phyloP scores from a whole-genome alignment of 192 early-diverging fungal species.

The Umbelopsis ramanniana region DNA sequence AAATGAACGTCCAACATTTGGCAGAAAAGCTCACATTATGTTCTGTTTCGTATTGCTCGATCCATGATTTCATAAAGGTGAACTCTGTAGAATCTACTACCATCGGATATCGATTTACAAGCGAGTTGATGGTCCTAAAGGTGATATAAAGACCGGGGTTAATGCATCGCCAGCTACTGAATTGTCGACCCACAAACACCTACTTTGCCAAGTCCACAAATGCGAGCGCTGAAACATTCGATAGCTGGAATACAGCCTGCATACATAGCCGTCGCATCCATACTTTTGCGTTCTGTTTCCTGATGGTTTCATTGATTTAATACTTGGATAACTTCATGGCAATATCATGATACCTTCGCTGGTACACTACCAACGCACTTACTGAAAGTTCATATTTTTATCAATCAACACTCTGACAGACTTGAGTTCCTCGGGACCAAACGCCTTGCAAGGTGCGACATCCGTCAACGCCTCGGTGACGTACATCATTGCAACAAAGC shows the following conservation, averaged over 20 bases:
- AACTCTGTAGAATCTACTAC: constrained; percentile 22
- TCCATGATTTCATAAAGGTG: constrained; percentile 20
- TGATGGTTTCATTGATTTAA: not conserved
- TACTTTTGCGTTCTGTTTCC: constrained; percentile 25
- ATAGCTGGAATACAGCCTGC: constrained; percentile 7
- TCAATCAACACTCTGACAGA: constrained; percentile 36
- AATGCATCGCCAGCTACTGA: not conserved
- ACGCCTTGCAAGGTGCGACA: constrained; percentile 12
- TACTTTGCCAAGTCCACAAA: constrained; percentile 42
- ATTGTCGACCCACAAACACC: not conserved
- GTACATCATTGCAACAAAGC: constrained; percentile 32
- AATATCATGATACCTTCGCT: not conserved
- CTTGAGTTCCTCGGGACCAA: constrained; percentile 41
- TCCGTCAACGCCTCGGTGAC: constrained; percentile 34
- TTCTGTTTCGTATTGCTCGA: constrained; percentile 6
- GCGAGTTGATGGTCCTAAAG: constrained; percentile 31
- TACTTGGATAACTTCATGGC: not conserved
- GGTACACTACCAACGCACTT: too few relatives aligned
- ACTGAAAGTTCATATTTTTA: constrained; percentile 35
- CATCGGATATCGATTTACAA: constrained; percentile 29
- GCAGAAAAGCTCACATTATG: constrained; percentile 1
- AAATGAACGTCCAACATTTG: not conserved
- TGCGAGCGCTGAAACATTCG: constrained; percentile 18
- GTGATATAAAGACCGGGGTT: not conserved
- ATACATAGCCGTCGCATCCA: constrained; percentile 32